Conservation (phyloP, 2,329 filamentous ascomycete genomes). For the Trichophyton verrucosum region DNA sequence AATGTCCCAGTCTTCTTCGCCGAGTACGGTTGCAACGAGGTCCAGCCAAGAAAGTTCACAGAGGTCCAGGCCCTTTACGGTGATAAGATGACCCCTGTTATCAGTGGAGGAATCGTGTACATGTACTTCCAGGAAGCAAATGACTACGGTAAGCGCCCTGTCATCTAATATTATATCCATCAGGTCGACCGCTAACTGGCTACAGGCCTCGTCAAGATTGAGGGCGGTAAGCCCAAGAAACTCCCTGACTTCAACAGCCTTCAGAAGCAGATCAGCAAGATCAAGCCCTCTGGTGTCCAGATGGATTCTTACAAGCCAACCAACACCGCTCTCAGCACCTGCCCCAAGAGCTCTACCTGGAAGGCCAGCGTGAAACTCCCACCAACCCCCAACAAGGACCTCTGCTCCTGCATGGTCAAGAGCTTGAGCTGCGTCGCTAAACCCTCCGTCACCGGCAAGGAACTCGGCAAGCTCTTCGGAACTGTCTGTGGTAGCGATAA, state of each 20-base stretch:
- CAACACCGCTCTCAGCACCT: conserved; percentile 55
- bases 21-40: conserved; percentile 89
- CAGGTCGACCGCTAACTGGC: not conserved
- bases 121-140: conserved; percentile 94
- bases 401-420: conserved; percentile 78
- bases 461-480: conserved; percentile 56
- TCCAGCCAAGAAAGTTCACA: conserved; percentile 61
- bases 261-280: conserved; percentile 55
- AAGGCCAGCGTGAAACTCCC: conserved; percentile 67
- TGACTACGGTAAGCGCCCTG: conserved; percentile 56
- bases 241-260: conserved; percentile 65
- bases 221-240: conserved; percentile 49
- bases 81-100: conserved; percentile 67
- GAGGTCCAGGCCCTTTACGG: conserved; percentile 77
- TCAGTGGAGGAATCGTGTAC: conserved; percentile 96
- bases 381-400: conserved; percentile 61
- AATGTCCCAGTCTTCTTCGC: conserved; percentile 95
- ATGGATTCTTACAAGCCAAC: conserved; percentile 58
- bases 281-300: conserved; percentile 53
- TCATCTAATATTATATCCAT: not conserved
- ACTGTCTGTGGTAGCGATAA: conserved; percentile 29
- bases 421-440: conserved; percentile 59
- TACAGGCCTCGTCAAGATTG: conserved; percentile 46
- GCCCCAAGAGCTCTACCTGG: conserved; percentile 51
- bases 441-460: conserved; percentile 42